These are phyloP conservation scores for Carex arenaria DNA, from an alignment of 202 grass and related monocot genomes.

Conservation along the genomic window DNA sequence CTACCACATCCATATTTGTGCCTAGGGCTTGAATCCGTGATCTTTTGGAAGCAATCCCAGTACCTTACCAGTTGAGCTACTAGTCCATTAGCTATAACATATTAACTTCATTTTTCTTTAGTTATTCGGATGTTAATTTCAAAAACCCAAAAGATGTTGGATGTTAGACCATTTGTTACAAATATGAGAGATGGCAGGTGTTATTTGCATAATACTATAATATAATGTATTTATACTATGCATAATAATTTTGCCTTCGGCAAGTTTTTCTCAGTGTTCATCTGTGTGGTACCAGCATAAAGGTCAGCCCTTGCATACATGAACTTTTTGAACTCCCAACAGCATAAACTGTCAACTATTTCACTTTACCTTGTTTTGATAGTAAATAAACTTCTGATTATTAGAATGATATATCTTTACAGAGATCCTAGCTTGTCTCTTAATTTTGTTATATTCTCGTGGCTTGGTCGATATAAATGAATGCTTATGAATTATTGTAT, in stretches of 20 bases:
- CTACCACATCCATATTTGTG: not conserved
- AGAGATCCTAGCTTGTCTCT: not conserved
- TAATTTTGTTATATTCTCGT: not conserved
- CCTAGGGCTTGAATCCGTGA: not conserved
- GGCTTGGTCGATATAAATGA: not conserved
- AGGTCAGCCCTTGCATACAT: not conserved
- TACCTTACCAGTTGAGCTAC: not conserved
- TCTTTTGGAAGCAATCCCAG: not conserved
- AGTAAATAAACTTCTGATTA: not conserved
- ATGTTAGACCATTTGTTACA: not conserved
- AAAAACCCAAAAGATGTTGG: not conserved
- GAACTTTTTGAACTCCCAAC: no score
- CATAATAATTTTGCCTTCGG: not conserved
- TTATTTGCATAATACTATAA: not conserved
- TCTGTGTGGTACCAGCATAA: not conserved
- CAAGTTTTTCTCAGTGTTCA: not conserved
- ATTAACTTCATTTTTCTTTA: not conserved
- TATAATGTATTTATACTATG: not conserved
- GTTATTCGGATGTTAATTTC: not conserved
- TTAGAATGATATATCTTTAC: not conserved
- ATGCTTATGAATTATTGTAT: not conserved
- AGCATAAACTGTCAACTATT: not conserved
- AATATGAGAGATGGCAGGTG: not conserved
- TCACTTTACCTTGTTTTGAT: not conserved
- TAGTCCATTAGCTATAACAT: not conserved